phyloP scores from a whole-genome alignment of 2,329 filamentous ascomycete genomes.

The Coniochaeta sp. region DNA sequence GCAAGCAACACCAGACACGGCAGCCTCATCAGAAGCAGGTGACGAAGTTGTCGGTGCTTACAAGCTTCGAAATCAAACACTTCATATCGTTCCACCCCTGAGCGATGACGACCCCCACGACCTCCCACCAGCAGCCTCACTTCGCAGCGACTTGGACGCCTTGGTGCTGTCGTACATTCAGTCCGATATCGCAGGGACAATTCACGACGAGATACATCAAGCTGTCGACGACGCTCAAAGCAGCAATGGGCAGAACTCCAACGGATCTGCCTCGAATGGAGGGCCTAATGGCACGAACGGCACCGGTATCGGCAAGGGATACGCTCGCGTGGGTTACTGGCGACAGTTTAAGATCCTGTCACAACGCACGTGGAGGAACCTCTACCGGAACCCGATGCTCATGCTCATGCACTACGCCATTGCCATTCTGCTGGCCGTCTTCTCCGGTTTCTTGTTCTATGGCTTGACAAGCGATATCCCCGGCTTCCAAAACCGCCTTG shows the following conservation, averaged over 20 bases:
- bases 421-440: conserved; percentile 85
- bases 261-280: conserved; percentile 37
- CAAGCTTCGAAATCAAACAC: conserved; percentile 40
- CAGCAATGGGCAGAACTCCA: conserved; percentile 59
- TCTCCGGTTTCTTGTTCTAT: conserved; percentile 94
- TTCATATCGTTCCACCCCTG: conserved; percentile 41
- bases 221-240: conserved; percentile 57
- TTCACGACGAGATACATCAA: conserved; percentile 71
- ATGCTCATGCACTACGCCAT: conserved; percentile 99
- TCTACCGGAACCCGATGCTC: conserved; percentile 94
- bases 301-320: conserved; percentile 62
- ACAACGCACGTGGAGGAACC: conserved; percentile 87
- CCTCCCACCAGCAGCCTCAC: conserved; percentile 50
- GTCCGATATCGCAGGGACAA: conserved; percentile 69
- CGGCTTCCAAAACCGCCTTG: conserved; percentile 94
- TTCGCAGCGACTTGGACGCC: conserved; percentile 72
- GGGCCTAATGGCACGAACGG: conserved; percentile 43
- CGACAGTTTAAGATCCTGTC: conserved; percentile 88
- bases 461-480: conserved; percentile 92
- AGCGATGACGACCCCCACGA: conserved; percentile 65
- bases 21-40: conserved; percentile 52
- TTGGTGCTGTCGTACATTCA: conserved; percentile 69
- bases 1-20: conserved; percentile 44
- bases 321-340: conserved; percentile 70
- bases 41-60: conserved; percentile 43